A percentile compares a stretch with the other conserved stretches of the same genome.
phyloP scores from a whole-genome alignment of 208 protist genomes.

The Leishmania major region DNA sequence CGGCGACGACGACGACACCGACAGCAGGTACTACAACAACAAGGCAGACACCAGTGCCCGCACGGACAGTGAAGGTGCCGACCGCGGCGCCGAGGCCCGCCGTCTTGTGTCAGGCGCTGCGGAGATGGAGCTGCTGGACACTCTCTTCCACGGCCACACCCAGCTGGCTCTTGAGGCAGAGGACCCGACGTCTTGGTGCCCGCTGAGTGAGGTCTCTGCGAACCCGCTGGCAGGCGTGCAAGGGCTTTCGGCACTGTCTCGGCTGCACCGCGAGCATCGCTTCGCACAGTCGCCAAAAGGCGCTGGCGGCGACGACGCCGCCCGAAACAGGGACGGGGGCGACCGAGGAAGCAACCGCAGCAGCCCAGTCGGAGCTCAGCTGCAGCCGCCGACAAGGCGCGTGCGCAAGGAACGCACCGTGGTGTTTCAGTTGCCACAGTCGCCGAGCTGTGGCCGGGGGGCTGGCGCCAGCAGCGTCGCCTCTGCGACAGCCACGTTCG shows the following conservation, averaged over 20 bases:
- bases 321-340: not conserved
- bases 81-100: slow-evolving; percentile 44
- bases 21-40: slow-evolving; percentile 3
- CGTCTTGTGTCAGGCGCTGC: slow-evolving; percentile 62
- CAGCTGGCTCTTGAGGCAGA: slow-evolving; percentile 84
- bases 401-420: slow-evolving; percentile 62
- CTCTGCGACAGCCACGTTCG: slow-evolving; percentile 9
- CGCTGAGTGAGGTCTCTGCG: slow-evolving; percentile 48
- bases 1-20: slow-evolving; percentile 2
- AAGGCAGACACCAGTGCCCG: not conserved
- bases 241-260: slow-evolving; percentile 51
- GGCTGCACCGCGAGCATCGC: slow-evolving; percentile 69
- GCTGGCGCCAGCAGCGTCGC: not conserved
- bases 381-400: slow-evolving; percentile 31
- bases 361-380: not conserved
- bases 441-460: not conserved
- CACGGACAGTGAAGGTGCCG: slow-evolving; percentile 20
- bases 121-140: slow-evolving; percentile 72
- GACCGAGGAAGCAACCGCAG: not conserved
- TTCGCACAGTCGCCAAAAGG: slow-evolving; percentile 33
- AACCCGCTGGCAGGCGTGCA: slow-evolving; percentile 29
- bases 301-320: not conserved
- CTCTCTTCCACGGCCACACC: slow-evolving; percentile 38
- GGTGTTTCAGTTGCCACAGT: slow-evolving; percentile 60
- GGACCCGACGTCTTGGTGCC: slow-evolving; percentile 74